Conservation (phyloP, 2,329 filamentous ascomycete species). For the Talaromyces sp. region DNA sequence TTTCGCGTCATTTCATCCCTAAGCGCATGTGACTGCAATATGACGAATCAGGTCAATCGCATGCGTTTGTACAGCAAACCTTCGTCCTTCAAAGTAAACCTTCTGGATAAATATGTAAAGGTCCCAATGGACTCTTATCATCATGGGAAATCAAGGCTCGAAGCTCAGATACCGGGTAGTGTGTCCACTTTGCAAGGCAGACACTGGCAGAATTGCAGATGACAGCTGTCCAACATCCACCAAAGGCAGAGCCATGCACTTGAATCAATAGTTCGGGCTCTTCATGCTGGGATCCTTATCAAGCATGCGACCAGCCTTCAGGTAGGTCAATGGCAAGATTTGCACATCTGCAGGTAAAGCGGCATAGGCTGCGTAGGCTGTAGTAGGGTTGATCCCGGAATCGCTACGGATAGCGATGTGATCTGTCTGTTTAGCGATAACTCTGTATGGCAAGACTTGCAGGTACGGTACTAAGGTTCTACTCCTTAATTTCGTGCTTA, state of each 20-base stretch:
- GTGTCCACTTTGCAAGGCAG: neutral
- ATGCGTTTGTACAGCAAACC: neutral
- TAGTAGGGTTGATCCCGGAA: neutral
- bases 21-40: conserved; percentile 4
- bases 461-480: neutral
- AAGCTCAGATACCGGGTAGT: neutral
- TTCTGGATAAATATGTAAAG: neutral
- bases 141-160: neutral
- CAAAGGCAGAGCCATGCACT: conserved; percentile 4
- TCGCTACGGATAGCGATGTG: neutral
- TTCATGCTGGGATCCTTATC: neutral
- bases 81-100: neutral
- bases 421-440: neutral
- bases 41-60: neutral
- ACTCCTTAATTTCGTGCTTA: neutral
- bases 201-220: conserved; percentile 1
- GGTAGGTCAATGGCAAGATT: neutral
- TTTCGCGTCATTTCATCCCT: neutral
- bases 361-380: neutral
- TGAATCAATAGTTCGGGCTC: conserved; percentile 7
- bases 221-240: conserved; percentile 12
- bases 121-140: neutral
- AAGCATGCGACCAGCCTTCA: conserved; percentile 3
- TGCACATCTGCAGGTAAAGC: conserved; percentile 5
- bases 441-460: neutral